Evolutionary conservation across 345 rosid species (phyloP).

Genomic region (Erucastrum elatum): DNA sequence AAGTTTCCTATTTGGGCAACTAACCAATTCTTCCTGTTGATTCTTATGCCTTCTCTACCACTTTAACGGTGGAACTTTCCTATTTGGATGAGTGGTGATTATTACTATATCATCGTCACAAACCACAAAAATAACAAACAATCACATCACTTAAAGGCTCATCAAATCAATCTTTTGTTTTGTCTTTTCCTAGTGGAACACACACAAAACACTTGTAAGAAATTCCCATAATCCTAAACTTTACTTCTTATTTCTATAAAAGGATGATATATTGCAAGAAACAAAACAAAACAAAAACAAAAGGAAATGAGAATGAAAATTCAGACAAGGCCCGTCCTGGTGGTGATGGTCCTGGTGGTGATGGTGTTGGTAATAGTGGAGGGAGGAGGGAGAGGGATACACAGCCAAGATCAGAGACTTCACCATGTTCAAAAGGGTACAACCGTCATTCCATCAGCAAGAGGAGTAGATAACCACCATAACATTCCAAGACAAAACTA

Average conservation of each 20-base stretch:
- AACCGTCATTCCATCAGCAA: slow-evolving; percentile 27
- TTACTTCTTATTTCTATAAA: slow-evolving; percentile 12
- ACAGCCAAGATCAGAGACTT: slow-evolving; percentile 22
- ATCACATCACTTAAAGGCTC: slow-evolving; percentile 22
- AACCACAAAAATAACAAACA: slow-evolving; percentile 16
- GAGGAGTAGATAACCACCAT: slow-evolving; percentile 49
- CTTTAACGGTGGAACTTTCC: slow-evolving; percentile 37
- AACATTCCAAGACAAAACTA: slow-evolving; percentile 52
- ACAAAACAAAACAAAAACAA: slow-evolving; percentile 18
- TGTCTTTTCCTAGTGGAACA: slow-evolving; percentile 32
- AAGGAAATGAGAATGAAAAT: slow-evolving; percentile 14
- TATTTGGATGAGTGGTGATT: slow-evolving; percentile 29
- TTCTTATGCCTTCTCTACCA: slow-evolving; percentile 29
- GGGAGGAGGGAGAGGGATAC: slow-evolving; percentile 31
- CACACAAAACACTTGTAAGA: slow-evolving; percentile 18
- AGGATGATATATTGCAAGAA: slow-evolving; percentile 23
- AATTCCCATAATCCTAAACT: not conserved
- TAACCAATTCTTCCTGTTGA: slow-evolving; percentile 25
- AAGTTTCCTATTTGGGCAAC: slow-evolving; percentile 40
- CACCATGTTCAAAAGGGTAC: slow-evolving; percentile 21
- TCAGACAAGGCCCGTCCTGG: slow-evolving; percentile 11
- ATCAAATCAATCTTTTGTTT: slow-evolving; percentile 32
- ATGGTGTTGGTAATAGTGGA: slow-evolving; percentile 17
- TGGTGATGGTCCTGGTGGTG: slow-evolving; percentile 18
- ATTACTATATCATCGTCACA: slow-evolving; percentile 21